These are phyloP conservation scores for Cercospora zeae-maydis DNA, from an alignment of 2,329 filamentous ascomycete species.

Conservation along the genomic window DNA sequence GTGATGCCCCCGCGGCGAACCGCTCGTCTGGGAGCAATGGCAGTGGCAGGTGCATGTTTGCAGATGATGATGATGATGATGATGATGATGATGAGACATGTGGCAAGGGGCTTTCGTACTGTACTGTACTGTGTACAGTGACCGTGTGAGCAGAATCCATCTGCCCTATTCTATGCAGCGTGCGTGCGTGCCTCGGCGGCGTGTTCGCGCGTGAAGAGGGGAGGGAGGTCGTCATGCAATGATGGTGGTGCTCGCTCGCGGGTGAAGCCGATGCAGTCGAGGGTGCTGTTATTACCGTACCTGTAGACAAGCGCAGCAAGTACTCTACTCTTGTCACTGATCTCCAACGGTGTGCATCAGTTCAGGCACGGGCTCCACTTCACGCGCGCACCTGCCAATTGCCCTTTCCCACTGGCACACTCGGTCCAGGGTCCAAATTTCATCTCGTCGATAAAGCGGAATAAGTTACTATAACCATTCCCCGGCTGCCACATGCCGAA, in stretches of 20 bases:
- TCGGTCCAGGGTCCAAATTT: background rate
- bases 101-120: background rate
- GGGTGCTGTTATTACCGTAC: too few species aligned
- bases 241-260: too few species aligned
- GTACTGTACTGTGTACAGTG: too few species aligned
- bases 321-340: slow-evolving; percentile 4
- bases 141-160: background rate
- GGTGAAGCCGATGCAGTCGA: too few species aligned
- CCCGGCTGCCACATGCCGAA: background rate
- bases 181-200: too few species aligned
- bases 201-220: too few species aligned
- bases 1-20: background rate
- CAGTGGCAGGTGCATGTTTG: background rate
- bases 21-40: background rate
- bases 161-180: too few species aligned
- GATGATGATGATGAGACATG: background rate
- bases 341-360: slow-evolving; percentile 1
- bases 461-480: background rate
- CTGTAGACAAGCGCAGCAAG: background rate
- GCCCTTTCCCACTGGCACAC: background rate
- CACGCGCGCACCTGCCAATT: background rate
- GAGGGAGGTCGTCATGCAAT: too few species aligned
- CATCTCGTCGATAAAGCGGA: background rate
- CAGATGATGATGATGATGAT: background rate
- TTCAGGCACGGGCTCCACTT: background rate